Conservation (phyloP, 371 early-diverging fungal genomes). For the Nematocida sp. region DNA sequence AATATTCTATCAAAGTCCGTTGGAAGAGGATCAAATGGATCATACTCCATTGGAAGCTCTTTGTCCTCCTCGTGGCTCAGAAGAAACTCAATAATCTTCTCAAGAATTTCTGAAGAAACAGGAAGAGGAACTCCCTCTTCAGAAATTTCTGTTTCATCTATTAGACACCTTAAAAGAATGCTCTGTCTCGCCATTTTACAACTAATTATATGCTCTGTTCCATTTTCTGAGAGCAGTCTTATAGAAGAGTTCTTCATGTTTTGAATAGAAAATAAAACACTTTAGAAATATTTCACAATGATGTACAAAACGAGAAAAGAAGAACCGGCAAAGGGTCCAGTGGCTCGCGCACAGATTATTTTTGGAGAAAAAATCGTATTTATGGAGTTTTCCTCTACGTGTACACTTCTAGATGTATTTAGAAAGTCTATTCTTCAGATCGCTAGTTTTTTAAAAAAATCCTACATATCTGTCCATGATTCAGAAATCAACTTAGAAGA, state of each 20-base stretch:
- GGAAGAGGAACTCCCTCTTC: constrained; percentile 8
- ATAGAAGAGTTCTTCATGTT: not conserved
- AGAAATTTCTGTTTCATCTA: constrained; percentile 2
- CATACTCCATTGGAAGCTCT: constrained; percentile 17
- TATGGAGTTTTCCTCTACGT: not conserved
- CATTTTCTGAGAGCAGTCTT: constrained; percentile 6
- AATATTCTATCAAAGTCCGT: constrained; percentile 41
- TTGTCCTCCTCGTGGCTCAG: not conserved
- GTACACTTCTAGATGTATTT: not conserved
- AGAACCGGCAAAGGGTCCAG: not conserved
- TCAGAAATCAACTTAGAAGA: constrained; percentile 29
- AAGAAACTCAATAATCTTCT: constrained; percentile 40
- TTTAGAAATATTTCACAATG: not conserved
- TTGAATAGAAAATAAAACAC: constrained; percentile 41
- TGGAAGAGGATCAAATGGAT: constrained; percentile 43
- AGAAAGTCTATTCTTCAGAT: constrained; percentile 5
- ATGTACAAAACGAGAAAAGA: not conserved
- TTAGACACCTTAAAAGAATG: constrained; percentile 8
- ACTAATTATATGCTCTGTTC: not conserved
- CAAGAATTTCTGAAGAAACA: constrained; percentile 10
- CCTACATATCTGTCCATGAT: not conserved
- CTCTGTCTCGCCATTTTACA: constrained; percentile 28
- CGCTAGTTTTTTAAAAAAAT: not conserved
- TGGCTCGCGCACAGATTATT: constrained; percentile 7
- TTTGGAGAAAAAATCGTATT: constrained; percentile 50